Evolutionary conservation across 2,329 filamentous ascomycete species (phyloP).

Genomic region (Beauveria varroae): DNA sequence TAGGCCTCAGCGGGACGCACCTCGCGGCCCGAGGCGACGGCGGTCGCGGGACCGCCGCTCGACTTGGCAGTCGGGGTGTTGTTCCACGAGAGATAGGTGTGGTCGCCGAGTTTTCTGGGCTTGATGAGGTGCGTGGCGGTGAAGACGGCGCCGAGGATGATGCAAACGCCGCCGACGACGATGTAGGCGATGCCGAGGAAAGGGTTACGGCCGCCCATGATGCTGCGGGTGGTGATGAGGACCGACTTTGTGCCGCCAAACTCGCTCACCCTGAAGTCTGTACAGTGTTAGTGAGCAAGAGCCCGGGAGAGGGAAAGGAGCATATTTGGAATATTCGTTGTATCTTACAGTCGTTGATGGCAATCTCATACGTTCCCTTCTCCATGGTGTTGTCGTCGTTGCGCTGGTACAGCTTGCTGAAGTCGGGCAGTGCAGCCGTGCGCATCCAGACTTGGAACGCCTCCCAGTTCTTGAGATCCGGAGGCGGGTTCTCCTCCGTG

Average conservation of each 20-base stretch:
- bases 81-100: constrained; percentile 97
- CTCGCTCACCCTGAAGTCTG: constrained; percentile 71
- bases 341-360: constrained; percentile 69
- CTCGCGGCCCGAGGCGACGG: constrained; percentile 50
- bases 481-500: constrained; percentile 54
- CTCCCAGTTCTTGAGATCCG: constrained; percentile 67
- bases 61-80: constrained; percentile 42
- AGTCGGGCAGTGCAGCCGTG: constrained; percentile 85
- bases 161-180: constrained; percentile 86
- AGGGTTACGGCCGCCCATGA: constrained; percentile 90
- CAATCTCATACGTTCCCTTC: constrained; percentile 65
- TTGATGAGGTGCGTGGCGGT: constrained; percentile 85
- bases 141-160: constrained; percentile 81
- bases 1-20: constrained; percentile 37
- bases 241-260: constrained; percentile 89
- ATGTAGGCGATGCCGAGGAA: constrained; percentile 96
- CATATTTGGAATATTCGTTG: background rate
- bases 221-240: constrained; percentile 78
- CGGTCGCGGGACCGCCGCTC: constrained; percentile 30
- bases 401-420: constrained; percentile 85
- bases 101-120: constrained; percentile 94
- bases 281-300: constrained; percentile 6
- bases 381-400: constrained; percentile 66
- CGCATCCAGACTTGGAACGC: constrained; percentile 99
- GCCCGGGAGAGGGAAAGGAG: background rate